Evolutionary conservation across 2,329 filamentous ascomycete genomes (phyloP), one percentile per base, ranked within the genome.

Genomic region (Ophiostoma sp.): DNA sequence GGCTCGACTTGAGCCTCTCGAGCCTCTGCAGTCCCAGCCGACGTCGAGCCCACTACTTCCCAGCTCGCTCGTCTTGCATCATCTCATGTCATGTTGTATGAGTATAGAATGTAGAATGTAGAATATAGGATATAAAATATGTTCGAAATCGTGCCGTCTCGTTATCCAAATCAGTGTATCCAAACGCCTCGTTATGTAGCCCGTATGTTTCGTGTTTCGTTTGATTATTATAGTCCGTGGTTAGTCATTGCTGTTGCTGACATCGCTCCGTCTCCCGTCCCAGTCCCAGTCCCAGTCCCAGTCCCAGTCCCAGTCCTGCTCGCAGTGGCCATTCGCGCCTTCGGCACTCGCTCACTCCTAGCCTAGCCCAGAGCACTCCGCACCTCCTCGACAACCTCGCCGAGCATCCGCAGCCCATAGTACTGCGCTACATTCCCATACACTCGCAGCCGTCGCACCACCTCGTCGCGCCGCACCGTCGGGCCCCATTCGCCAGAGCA

Each of bases 401-500:
- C 85, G 76, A 99, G 78, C 90, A 98, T 93, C 75, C 86, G 86
- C 76, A 98, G 80, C 5, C 87, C 88, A 79, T 95, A 97, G 76
- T 88, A 93, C 74, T 81, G 84, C 7, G 91, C 91, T 65, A 96
- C 93, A 67, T 85, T 87, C 72, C 82, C 83, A 78, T 92, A 89
- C 4, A 97, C 89, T 58, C 77, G 82, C 74, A 98, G 74, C 75
- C 81, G 84, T 76, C 82, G 85, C 74, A 85, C 78, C 40, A 94
- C 80, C 41, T 90, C 90, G 42, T 84, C 86, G 72, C 84, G 83
- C 73, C 88, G 85, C 70, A 93, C 82, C 27, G 87, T 91, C 72
- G 87, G 87, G 18, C 83, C 84, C 95, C 95, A 99, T 69, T 85
- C 85, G 3, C 95, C 95, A 70, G 91, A 92, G 81, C 95, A 99